Evolutionary conservation across 768 basidiomycete genomes (phyloP).

Genomic region (Russula sp.): DNA sequence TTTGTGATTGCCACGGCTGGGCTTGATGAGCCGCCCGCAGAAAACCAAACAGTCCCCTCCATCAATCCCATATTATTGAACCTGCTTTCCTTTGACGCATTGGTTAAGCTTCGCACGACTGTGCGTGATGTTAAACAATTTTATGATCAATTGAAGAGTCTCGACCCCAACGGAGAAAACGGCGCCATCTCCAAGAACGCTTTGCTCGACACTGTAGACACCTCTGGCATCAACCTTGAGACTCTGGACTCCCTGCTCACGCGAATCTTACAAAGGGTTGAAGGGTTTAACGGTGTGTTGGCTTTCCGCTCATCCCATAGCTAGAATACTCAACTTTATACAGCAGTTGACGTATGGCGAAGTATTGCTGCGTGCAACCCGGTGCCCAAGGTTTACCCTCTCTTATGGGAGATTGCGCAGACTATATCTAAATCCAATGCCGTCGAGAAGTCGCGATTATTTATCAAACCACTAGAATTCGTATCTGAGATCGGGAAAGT

Average conservation of each 20-base stretch:
- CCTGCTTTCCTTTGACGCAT: slow-evolving; percentile 54
- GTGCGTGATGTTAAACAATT: slow-evolving; percentile 55
- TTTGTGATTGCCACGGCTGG: not conserved
- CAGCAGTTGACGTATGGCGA: slow-evolving; percentile 47
- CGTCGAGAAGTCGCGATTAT: slow-evolving; percentile 61
- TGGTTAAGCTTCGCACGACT: slow-evolving; percentile 46
- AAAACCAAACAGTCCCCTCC: slow-evolving; percentile 5
- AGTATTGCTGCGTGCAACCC: slow-evolving; percentile 60
- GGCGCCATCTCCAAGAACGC: slow-evolving; percentile 59
- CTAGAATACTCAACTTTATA: slow-evolving; percentile 16
- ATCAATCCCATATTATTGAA: slow-evolving; percentile 43
- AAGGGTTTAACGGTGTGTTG: slow-evolving; percentile 26
- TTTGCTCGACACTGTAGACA: slow-evolving; percentile 56
- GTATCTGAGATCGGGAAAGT: slow-evolving; percentile 52
- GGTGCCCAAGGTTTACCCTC: slow-evolving; percentile 38
- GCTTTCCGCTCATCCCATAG: not conserved
- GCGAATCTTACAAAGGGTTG: slow-evolving; percentile 33
- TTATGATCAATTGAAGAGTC: slow-evolving; percentile 44
- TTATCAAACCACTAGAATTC: slow-evolving; percentile 68
- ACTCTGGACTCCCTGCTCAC: slow-evolving; percentile 45
- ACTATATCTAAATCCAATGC: slow-evolving; percentile 43
- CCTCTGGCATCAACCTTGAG: slow-evolving; percentile 57
- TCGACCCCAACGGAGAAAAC: slow-evolving; percentile 54
- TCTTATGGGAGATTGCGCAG: slow-evolving; percentile 40
- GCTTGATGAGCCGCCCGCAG: not conserved